Evolutionary conservation across 768 basidiomycete species (phyloP), one percentile per base, ranked within the genome.

Genomic region (Hygrophoropsis aurantiaca): DNA sequence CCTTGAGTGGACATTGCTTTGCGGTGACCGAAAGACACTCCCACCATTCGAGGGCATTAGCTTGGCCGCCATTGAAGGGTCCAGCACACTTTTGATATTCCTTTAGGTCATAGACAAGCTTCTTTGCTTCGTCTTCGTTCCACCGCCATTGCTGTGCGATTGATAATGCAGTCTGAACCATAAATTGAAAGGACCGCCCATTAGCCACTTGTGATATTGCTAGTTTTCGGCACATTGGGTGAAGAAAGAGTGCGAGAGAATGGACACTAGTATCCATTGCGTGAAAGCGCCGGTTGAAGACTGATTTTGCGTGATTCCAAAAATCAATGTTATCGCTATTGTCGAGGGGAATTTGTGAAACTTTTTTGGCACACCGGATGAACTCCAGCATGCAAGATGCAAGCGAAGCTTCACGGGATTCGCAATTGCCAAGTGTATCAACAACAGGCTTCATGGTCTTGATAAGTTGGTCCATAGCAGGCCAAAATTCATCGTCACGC

Each of bases 371-470:
- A 44, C 53, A 54, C 7, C 49, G 48, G 3, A 71, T 59, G 1
- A 70, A 50, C 41, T 68, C 56, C 3, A 70, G 60, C 65, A 70
- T 69, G 49, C 69, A 70, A 34, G 65, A 64, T 11, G 67, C 63
- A n/a, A 68, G 54, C 3, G 51, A 64, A n/a, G 60, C 55, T 20
- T 64, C 52, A 3, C 53, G 54, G 7, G 59, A 55, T 46, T 71
- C 61, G 15, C 64, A 43, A 27, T 68, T 58, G 10, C 68, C 62
- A 42, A 69, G 69, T 2, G 55, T 52, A 50, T 72, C 61, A n/a
- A 72, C 67, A 41, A 69, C 32, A 9, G 61, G 67, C 43, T 68
- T 68, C 11, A 48, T 39, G 10, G 58, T 53, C 4, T 51, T 50
- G 24, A 68, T 51, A 2, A 70, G 51, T 50, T 72, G 67, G 6